Percentiles rank a stretch among this genome's conserved stretches.
These are phyloP conservation scores for Irpex sp. DNA, from an alignment of 1,284 basidiomycete species.

Conservation along the genomic window DNA sequence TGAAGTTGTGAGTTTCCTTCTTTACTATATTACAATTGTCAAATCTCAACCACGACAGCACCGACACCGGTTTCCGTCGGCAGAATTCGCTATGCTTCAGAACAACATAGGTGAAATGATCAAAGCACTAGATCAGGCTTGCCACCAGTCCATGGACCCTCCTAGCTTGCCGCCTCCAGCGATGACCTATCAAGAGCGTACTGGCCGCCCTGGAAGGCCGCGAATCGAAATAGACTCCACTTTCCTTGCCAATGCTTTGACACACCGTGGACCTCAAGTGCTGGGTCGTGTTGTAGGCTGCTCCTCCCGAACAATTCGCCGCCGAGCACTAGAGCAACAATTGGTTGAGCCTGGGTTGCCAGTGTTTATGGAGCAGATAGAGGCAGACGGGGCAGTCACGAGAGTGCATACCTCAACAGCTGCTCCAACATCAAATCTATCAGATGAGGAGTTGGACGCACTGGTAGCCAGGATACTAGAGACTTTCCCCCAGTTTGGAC, in stretches of 20 bases:
- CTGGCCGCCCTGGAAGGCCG: constrained; percentile 34
- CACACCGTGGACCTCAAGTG: too few relatives aligned
- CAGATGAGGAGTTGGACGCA: constrained; percentile 33
- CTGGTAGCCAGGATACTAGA: constrained; percentile 25
- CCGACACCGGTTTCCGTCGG: constrained; percentile 20
- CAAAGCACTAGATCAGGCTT: constrained; percentile 26
- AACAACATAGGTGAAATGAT: constrained; percentile 28
- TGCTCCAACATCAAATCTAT: not conserved
- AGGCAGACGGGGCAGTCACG: constrained; percentile 18
- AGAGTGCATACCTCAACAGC: not conserved
- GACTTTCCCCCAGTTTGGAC: constrained; percentile 30
- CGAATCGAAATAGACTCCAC: constrained; percentile 35
- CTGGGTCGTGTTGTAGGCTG: too few relatives aligned
- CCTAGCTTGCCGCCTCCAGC: constrained; percentile 20
- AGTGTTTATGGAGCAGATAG: constrained; percentile 22
- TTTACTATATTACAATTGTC: too few relatives aligned
- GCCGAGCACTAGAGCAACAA: too few relatives aligned
- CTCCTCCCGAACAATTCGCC: too few relatives aligned
- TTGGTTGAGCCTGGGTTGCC: too few relatives aligned
- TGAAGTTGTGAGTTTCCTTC: not conserved
- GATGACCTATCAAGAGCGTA: constrained; percentile 17
- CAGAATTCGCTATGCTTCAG: constrained; percentile 26
- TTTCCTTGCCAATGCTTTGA: not conserved
- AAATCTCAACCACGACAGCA: too few relatives aligned
- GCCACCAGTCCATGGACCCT: constrained; percentile 27